Base-by-base conservation (phyloP, 78 protist genomes). In the Goniomonas avonlea region DNA sequence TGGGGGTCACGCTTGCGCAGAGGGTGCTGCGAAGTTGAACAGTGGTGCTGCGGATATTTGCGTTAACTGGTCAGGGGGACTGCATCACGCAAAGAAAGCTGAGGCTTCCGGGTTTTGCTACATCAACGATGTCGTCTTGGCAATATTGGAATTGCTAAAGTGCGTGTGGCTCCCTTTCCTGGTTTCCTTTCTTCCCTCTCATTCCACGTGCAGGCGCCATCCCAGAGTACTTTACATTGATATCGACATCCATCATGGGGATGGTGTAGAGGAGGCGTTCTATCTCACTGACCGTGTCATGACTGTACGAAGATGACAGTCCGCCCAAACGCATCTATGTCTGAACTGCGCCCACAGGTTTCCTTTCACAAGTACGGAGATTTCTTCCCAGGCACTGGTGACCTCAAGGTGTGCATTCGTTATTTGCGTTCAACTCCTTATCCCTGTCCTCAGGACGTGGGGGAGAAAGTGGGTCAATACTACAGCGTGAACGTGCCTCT, bases 101-200 rank as follows among this genome's bases (percentile, higher is more conserved):
- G 95, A 91, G 80, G 98, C 99, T 0, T 76, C 94, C 0, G 99
- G 99, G n/a, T 97, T 96, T 75, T 98, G 99, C 84, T 98, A 98
- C 85, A 89, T 92, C 47, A 96, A 97, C 75, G 99, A 97, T 84
- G 94, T 97, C 32, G 99, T 96, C 8, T 86, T 98, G 23, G 93
- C 90, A 27, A 96, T 96, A 37, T 87, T 96, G 39, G 99, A 94
- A 80, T 89, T 97, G 65, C 87, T 95, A n/a, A 38, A 41, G 32
- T 34, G 23, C 37, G 40, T 23, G 40, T 11, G 7, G 40, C 37
- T 1, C 31, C 66, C 37, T 11, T 5, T 23, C 66, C 66, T 11
- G 40, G 23, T 4, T 39, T n/a, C 48, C 31, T 5, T 47, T 35
- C 53, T 35, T 1, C 32, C 31, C 48, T n/a, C 75, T 4, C 37